phyloP scores from a whole-genome alignment of 176 grass and related monocot species.

The Triticum aestivum region DNA sequence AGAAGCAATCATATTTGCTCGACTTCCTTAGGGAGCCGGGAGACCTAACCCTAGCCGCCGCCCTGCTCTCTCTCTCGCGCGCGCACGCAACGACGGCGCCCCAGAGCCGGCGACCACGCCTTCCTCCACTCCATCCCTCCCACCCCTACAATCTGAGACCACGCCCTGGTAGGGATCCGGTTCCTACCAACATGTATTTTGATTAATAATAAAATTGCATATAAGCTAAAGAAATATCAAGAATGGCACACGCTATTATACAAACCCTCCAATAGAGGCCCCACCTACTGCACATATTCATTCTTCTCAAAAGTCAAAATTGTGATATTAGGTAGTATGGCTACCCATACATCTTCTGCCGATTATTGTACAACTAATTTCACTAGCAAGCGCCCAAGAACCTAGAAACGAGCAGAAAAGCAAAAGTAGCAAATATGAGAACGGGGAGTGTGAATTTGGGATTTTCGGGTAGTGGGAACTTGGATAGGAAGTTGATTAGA shows the following conservation, averaged over 20 bases:
- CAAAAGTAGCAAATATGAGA: not conserved
- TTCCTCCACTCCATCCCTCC: too few relatives aligned
- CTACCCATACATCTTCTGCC: not conserved
- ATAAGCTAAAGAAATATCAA: not conserved
- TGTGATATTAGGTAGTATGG: not conserved
- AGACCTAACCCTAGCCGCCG: too few relatives aligned
- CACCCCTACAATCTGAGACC: too few relatives aligned
- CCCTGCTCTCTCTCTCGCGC: too few relatives aligned
- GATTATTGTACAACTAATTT: not conserved
- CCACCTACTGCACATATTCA: not conserved
- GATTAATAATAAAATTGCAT: not conserved
- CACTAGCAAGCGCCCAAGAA: not conserved
- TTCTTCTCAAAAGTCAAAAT: not conserved
- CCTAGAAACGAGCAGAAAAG: not conserved
- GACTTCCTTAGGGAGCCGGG: too few relatives aligned
- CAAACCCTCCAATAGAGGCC: not conserved
- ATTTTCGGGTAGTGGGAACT: not conserved
- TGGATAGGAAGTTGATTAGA: not conserved
- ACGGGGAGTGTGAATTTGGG: not conserved
- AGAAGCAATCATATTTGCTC: too few relatives aligned
- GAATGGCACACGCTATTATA: not conserved
- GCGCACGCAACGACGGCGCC: too few relatives aligned
- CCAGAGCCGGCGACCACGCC: too few relatives aligned
- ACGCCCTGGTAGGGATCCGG: too few relatives aligned
- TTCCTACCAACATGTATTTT: not conserved